Evolutionary conservation across 2,329 filamentous ascomycete species (phyloP).

Genomic region (Colletotrichum chlorophyti): DNA sequence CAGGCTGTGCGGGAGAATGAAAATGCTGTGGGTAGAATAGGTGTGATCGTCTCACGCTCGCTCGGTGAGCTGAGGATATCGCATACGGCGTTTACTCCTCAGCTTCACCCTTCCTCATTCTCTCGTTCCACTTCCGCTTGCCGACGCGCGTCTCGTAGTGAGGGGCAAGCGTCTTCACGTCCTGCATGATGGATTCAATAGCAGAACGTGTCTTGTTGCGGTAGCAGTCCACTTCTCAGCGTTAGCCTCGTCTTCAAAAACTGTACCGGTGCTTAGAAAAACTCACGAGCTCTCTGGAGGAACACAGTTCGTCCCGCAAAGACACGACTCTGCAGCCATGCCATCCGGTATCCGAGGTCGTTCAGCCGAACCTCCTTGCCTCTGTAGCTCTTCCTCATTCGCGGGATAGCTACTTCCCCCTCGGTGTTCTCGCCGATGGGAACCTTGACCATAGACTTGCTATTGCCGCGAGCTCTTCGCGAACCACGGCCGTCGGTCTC

Average conservation of each 20-base stretch:
- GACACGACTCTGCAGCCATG: constrained; percentile 92
- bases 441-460: constrained; percentile 62
- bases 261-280: too few species aligned
- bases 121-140: constrained; percentile 77
- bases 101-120: constrained; percentile 46
- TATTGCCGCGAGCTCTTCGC: constrained; percentile 41
- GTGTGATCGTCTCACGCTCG: not conserved
- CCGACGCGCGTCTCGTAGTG: constrained; percentile 91
- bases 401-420: constrained; percentile 76
- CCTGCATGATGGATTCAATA: constrained; percentile 79
- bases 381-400: constrained; percentile 72
- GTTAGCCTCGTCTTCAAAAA: constrained; percentile 11
- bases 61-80: not conserved
- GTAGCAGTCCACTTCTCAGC: constrained; percentile 85
- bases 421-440: constrained; percentile 74
- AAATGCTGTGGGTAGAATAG: not conserved
- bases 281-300: constrained; percentile 89
- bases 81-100: constrained; percentile 34
- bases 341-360: constrained; percentile 93
- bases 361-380: constrained; percentile 90
- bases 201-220: constrained; percentile 88
- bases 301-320: constrained; percentile 89
- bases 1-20: not conserved
- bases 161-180: constrained; percentile 74
- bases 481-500: constrained; percentile 55